Conservation (phyloP, 2,329 filamentous ascomycete genomes). For the Fusarium burgessii region DNA sequence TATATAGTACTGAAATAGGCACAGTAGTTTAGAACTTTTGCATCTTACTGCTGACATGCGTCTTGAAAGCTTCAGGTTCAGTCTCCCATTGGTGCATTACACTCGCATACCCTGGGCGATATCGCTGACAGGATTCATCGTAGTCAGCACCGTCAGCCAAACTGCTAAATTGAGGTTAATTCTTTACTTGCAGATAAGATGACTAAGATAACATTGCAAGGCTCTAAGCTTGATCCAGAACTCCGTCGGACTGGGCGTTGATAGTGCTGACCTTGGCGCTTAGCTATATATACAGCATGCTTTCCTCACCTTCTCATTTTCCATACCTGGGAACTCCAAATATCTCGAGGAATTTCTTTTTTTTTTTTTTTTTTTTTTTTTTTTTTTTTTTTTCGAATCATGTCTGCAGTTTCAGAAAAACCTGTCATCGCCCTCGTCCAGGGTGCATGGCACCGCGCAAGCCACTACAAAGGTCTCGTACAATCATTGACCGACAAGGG, state of each 20-base stretch:
- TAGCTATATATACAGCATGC: neutral
- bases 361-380: no score
- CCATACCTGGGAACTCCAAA: no score
- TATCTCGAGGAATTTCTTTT: no score
- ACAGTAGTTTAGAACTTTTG: neutral
- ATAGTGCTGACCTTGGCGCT: neutral
- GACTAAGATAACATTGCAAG: neutral
- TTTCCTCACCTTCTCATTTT: no score
- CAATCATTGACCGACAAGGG: neutral
- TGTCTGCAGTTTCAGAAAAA: neutral
- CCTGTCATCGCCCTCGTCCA: conserved; percentile 16
- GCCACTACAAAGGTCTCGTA: conserved; percentile 12
- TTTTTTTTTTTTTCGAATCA: neutral
- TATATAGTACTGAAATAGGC: neutral
- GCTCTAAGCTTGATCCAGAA: neutral
- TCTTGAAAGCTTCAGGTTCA: neutral
- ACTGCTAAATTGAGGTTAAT: neutral
- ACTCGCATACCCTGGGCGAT: fast-evolving
- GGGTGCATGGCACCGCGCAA: conserved; percentile 23
- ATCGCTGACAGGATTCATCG: neutral
- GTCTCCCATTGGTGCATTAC: neutral
- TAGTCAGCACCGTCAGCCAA: neutral
- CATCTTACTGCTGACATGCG: neutral
- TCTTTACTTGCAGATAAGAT: neutral
- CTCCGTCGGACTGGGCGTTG: neutral